A percentile compares a stretch with the other conserved stretches of the same genome.
These are phyloP conservation scores for Emericellopsis cladophorae DNA, from an alignment of 2,329 filamentous ascomycete genomes.

Conservation along the genomic window DNA sequence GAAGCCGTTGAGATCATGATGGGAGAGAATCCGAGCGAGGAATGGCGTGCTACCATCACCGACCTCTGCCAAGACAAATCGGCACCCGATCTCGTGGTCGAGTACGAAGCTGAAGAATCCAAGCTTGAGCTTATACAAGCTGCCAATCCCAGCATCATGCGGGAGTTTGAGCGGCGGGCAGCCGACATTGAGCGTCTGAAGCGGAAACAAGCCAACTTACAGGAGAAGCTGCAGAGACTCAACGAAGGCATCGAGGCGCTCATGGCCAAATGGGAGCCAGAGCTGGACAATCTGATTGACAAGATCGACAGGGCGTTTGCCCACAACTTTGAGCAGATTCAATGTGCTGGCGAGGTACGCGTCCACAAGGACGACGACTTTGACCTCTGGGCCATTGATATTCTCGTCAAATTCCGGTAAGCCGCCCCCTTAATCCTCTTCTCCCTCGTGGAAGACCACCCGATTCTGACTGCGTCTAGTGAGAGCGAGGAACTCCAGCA, in stretches of 20 bases:
- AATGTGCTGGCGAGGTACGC: conserved; percentile 80
- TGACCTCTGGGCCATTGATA: conserved; percentile 85
- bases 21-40: conserved; percentile 20
- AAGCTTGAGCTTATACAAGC: conserved; percentile 71
- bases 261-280: conserved; percentile 68
- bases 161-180: conserved; percentile 64
- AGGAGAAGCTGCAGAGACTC: conserved; percentile 40
- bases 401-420: conserved; percentile 88
- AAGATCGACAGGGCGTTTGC: conserved; percentile 86
- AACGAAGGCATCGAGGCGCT: conserved; percentile 49
- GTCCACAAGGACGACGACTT: conserved; percentile 89
- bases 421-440: conserved; percentile 12
- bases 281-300: conserved; percentile 62
- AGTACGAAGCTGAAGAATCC: conserved; percentile 62
- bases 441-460: neutral
- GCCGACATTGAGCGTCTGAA: conserved; percentile 56
- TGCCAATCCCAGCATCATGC: conserved; percentile 62
- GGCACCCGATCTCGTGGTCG: conserved; percentile 52
- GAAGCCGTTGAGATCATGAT: conserved; percentile 23
- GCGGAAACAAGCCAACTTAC: conserved; percentile 39
- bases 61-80: conserved; percentile 35
- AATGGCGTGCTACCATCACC: conserved; percentile 25
- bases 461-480: conserved; percentile 22
- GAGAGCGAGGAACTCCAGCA: conserved; percentile 74
- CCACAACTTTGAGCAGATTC: conserved; percentile 88